These are phyloP conservation scores for Alisma plantagoaquatica DNA, from an alignment of 106 monocot species.

Conservation along the genomic window DNA sequence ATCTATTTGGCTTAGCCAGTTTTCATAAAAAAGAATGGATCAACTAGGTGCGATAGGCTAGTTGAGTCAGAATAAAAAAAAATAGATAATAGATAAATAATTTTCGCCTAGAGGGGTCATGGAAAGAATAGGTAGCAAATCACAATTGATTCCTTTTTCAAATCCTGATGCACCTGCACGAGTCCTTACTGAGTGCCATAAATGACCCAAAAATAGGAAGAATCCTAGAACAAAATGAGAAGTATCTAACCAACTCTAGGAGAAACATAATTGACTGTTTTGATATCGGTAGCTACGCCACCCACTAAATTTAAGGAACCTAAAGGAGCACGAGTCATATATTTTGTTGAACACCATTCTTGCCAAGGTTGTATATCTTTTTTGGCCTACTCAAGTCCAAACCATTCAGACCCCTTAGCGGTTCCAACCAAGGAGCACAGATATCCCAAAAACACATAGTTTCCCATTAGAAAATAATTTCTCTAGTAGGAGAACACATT, in stretches of 20 bases:
- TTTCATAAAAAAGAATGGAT: neutral
- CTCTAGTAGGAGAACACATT: slow-evolving; percentile 1
- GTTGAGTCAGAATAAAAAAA: slow-evolving; percentile 1
- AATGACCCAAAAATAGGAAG: slow-evolving; percentile 5
- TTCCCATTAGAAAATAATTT: slow-evolving; percentile 8
- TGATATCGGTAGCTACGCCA: slow-evolving; percentile 1
- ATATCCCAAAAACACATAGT: slow-evolving; percentile 3
- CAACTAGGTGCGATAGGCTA: neutral
- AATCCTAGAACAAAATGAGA: slow-evolving; percentile 1
- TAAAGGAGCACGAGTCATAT: slow-evolving; percentile 10
- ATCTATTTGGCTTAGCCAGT: neutral
- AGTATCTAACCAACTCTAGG: neutral
- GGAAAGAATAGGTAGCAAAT: slow-evolving; percentile 13
- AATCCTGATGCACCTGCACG: slow-evolving; percentile 14
- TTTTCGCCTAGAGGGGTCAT: slow-evolving; percentile 10
- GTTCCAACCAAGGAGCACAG: slow-evolving; percentile 1
- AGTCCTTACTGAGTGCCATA: slow-evolving; percentile 10
- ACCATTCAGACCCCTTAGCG: slow-evolving; percentile 14
- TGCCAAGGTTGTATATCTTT: slow-evolving; percentile 11
- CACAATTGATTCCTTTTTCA: slow-evolving; percentile 18
- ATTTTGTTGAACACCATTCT: slow-evolving; percentile 5
- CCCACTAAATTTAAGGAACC: slow-evolving; percentile 7
- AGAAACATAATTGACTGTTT: neutral
- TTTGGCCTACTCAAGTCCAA: slow-evolving; percentile 14
- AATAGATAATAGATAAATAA: too few species aligned